Percentiles rank a stretch among this genome's conserved stretches.
Conservation (phyloP, 306 rosid genomes). For the Macrotyloma uniflorum region DNA sequence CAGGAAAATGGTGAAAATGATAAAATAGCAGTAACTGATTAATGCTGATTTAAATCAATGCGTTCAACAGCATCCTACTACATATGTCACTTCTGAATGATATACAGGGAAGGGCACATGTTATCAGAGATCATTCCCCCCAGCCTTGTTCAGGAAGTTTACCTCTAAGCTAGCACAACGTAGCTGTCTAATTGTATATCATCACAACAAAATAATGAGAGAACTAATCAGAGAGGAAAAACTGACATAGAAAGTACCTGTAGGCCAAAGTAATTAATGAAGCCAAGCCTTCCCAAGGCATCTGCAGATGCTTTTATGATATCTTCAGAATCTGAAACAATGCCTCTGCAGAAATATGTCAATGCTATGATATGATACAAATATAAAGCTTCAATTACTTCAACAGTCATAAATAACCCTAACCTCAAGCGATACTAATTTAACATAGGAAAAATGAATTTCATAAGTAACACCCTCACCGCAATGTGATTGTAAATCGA, state of each 20-base stretch:
- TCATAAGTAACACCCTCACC: slow-evolving; percentile 57
- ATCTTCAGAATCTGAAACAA: slow-evolving; percentile 90
- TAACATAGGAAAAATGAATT: slow-evolving; percentile 28
- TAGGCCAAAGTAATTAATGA: slow-evolving; percentile 95
- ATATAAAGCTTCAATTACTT: slow-evolving; percentile 29
- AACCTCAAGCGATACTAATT: neutral
- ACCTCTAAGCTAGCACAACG: slow-evolving; percentile 12
- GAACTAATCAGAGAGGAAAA: slow-evolving; percentile 21
- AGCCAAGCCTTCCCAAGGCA: slow-evolving; percentile 81
- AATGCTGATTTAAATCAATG: neutral
- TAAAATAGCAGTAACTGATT: neutral
- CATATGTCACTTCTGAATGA: neutral
- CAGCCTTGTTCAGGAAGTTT: neutral
- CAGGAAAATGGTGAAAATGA: neutral
- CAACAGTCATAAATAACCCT: slow-evolving; percentile 9
- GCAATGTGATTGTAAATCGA: slow-evolving; percentile 79
- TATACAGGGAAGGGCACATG: neutral
- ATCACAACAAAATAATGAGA: slow-evolving; percentile 30
- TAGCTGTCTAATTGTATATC: neutral
- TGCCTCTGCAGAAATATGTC: slow-evolving; percentile 72
- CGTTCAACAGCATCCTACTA: neutral
- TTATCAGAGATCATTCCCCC: neutral
- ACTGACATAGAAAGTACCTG: slow-evolving; percentile 62
- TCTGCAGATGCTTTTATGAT: slow-evolving; percentile 78
- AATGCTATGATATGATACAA: slow-evolving; percentile 34